Percentiles rank a stretch among this genome's conserved stretches.
phyloP scores from a whole-genome alignment of 106 monocot genomes.

The Dendrobium chrysotoxum region DNA sequence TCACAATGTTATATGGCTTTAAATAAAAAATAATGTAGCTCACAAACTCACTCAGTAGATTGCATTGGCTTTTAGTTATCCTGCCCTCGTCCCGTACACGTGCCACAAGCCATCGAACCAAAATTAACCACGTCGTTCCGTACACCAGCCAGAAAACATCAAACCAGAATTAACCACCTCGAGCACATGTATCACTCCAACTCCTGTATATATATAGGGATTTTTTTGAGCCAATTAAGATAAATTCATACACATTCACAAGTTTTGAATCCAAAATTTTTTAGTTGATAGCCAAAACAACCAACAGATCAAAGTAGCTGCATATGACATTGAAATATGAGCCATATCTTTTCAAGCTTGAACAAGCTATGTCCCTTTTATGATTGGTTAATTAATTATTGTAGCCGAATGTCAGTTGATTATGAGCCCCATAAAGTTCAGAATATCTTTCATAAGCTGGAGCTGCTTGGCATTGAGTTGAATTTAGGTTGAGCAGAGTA shows the following conservation, averaged over 20 bases:
- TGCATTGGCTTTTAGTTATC: neutral
- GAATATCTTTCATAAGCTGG: neutral
- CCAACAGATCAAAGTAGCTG: too few species aligned
- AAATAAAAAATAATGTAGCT: neutral
- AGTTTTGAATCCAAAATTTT: too few species aligned
- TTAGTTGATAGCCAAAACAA: too few species aligned
- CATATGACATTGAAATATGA: neutral
- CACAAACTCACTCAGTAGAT: neutral
- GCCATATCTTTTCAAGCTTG: neutral
- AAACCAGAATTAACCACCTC: neutral
- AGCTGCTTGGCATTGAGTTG: neutral
- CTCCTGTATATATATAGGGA: too few species aligned
- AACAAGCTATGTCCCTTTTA: neutral
- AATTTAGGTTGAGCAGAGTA: neutral
- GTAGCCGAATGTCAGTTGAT: neutral
- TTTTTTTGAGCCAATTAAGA: too few species aligned
- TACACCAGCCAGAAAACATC: neutral
- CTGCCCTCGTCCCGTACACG: neutral
- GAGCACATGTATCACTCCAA: neutral
- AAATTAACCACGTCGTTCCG: neutral
- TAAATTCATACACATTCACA: too few species aligned
- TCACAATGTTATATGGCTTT: neutral
- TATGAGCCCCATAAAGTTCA: neutral
- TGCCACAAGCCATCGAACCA: neutral
- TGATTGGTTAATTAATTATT: neutral